Percentiles rank a stretch among this genome's conserved stretches.
These are phyloP conservation scores for Caloboletus firmus DNA, from an alignment of 1,284 basidiomycete genomes.

Conservation along the genomic window DNA sequence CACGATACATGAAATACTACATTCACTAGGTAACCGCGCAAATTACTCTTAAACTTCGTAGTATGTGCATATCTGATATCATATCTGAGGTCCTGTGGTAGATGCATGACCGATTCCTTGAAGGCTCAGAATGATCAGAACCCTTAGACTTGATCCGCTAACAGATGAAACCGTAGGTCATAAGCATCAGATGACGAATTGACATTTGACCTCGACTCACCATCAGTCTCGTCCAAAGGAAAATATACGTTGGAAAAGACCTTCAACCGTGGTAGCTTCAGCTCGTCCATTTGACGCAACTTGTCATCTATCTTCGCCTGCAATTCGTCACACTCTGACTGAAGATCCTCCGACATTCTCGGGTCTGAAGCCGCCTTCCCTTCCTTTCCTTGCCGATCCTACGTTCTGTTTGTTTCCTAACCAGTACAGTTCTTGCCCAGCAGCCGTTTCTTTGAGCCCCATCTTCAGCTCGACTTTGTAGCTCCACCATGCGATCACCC, in stretches of 20 bases:
- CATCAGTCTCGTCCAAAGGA: background rate
- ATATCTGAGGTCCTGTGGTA: background rate
- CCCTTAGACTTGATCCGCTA: background rate
- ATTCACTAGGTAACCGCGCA: background rate
- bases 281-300: slow-evolving; percentile 15
- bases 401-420: slow-evolving; percentile 1
- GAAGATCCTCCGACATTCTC: slow-evolving; percentile 1
- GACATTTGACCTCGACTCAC: background rate
- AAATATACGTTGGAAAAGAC: slow-evolving; percentile 1
- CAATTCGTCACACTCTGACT: slow-evolving; percentile 9
- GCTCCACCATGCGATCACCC: background rate
- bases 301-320: slow-evolving; percentile 7
- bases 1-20: background rate
- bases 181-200: background rate
- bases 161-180: background rate
- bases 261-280: slow-evolving; percentile 8
- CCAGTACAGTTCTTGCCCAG: slow-evolving; percentile 5
- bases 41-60: background rate
- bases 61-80: background rate
- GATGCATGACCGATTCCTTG: background rate
- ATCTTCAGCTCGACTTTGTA: slow-evolving; percentile 2
- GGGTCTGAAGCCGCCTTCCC: background rate
- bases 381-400: slow-evolving; percentile 10
- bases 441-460: slow-evolving; percentile 10
- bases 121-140: background rate